phyloP scores from a whole-genome alignment of 805 yeast species.

The Kodamaea hsintzibuensis region DNA sequence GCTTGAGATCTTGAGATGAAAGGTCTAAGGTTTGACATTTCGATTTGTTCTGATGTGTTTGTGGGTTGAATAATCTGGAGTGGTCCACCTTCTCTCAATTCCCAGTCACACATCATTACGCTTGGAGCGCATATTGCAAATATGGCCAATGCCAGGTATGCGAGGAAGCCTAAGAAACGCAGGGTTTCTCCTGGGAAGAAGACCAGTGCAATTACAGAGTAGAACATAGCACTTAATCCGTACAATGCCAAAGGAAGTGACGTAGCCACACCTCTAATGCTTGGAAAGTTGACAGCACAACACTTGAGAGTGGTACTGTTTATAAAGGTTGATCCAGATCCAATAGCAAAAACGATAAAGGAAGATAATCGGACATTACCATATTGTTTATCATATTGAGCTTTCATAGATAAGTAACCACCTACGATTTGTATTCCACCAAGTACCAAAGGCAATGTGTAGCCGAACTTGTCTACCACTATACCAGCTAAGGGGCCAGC shows the following conservation, averaged over 20 bases:
- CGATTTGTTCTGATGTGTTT: conserved; percentile 5
- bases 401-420: conserved; percentile 59
- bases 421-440: conserved; percentile 51
- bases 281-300: conserved; percentile 69
- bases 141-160: conserved; percentile 42
- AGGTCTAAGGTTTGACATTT: conserved; percentile 9
- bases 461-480: conserved; percentile 64
- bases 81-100: conserved; percentile 16
- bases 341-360: conserved; percentile 54
- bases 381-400: conserved; percentile 45
- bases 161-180: conserved; percentile 50
- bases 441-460: conserved; percentile 48
- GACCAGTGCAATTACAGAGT: conserved; percentile 54
- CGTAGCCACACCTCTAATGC: conserved; percentile 70
- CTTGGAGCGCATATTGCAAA: conserved; percentile 49
- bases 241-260: conserved; percentile 72
- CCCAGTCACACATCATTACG: conserved; percentile 41
- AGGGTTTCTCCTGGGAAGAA: conserved; percentile 61
- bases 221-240: conserved; percentile 72
- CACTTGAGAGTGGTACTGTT: conserved; percentile 69
- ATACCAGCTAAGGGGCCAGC: conserved; percentile 70
- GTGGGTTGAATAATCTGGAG: neutral
- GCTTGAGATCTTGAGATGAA: conserved; percentile 7
- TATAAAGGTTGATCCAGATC: conserved; percentile 67
- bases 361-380: conserved; percentile 45